A percentile compares a stretch with the other conserved stretches of the same genome.
Conservation (phyloP, 2,329 filamentous ascomycete species). For the Fusarium keratoplasticum region DNA sequence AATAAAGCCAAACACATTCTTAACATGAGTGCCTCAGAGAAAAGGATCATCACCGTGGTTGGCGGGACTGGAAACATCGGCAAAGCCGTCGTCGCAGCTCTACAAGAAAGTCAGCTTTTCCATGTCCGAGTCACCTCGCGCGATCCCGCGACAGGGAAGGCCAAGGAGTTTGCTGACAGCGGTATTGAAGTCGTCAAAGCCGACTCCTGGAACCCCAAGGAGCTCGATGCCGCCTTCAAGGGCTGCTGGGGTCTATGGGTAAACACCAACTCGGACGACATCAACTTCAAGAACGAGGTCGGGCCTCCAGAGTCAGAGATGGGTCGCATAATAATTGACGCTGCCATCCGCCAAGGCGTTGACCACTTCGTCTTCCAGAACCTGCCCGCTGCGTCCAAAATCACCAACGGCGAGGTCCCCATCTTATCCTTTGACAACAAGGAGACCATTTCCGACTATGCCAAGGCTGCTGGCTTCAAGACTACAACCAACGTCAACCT, state of each 20-base stretch:
- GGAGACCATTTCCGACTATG: neutral
- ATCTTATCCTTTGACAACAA: slow-evolving; percentile 14
- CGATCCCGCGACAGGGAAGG: neutral
- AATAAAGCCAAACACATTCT: too few relatives aligned
- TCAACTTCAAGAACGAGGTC: slow-evolving; percentile 20
- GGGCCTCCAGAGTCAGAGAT: slow-evolving; percentile 45
- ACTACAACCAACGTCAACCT: neutral
- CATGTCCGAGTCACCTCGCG: neutral
- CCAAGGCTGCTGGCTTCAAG: neutral
- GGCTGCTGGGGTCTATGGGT: slow-evolving; percentile 26
- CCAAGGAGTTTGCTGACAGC: neutral
- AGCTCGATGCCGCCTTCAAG: slow-evolving; percentile 15
- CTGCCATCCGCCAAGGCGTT: slow-evolving; percentile 40
- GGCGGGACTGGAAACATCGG: slow-evolving; percentile 1
- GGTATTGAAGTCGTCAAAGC: slow-evolving; percentile 11
- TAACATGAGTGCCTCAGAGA: neutral
- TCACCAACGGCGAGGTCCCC: slow-evolving; percentile 45
- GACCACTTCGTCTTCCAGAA: slow-evolving; percentile 45
- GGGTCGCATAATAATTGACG: slow-evolving; percentile 44
- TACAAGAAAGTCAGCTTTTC: neutral
- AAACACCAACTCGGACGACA: slow-evolving; percentile 36
- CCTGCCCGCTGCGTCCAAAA: slow-evolving; percentile 24
- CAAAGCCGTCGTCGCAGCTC: neutral
- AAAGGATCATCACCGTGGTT: neutral
- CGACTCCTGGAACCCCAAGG: neutral